Evolutionary conservation across 1,284 basidiomycete genomes (phyloP).

Genomic region (Ceratorhiza oryzae-sativae): DNA sequence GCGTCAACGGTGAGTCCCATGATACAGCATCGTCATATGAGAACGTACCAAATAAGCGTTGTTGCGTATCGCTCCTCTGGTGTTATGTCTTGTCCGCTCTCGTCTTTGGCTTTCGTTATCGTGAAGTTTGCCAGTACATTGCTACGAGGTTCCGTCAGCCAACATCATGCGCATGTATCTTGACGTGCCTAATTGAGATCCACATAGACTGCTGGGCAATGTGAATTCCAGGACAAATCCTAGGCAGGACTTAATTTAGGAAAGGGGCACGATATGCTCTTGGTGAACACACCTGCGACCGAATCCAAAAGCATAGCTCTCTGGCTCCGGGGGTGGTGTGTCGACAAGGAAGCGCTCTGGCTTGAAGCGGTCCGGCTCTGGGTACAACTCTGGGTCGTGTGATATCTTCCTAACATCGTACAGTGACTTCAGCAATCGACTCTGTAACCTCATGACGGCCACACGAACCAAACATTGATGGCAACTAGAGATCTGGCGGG

Average conservation of each 20-base stretch:
- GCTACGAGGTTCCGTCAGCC: background rate
- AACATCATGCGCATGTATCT: background rate
- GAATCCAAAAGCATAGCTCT: background rate
- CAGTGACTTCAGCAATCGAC: too few relatives aligned
- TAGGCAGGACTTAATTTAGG: background rate
- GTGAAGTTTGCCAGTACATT: background rate
- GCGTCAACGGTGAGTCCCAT: too few relatives aligned
- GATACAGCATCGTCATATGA: background rate
- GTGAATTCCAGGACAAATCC: background rate
- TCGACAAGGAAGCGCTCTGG: slow-evolving; percentile 3
- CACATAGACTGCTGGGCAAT: slow-evolving; percentile 3
- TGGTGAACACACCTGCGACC: background rate
- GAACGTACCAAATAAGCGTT: background rate
- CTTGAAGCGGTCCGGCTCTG: background rate
- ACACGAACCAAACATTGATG: background rate
- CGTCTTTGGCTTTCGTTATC: background rate
- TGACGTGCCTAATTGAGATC: slow-evolving; percentile 4
- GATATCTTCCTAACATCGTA: slow-evolving; percentile 6
- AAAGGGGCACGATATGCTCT: background rate
- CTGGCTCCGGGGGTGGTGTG: background rate
- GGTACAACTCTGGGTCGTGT: background rate
- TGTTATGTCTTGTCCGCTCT: slow-evolving; percentile 12
- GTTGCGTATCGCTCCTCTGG: slow-evolving; percentile 16
- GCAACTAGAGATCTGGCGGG: background rate
- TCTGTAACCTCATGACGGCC: too few relatives aligned